Percentiles rank a stretch among this genome's conserved stretches.
Conservation (phyloP, 257 asterid species). For the Solanum etuberosum region DNA sequence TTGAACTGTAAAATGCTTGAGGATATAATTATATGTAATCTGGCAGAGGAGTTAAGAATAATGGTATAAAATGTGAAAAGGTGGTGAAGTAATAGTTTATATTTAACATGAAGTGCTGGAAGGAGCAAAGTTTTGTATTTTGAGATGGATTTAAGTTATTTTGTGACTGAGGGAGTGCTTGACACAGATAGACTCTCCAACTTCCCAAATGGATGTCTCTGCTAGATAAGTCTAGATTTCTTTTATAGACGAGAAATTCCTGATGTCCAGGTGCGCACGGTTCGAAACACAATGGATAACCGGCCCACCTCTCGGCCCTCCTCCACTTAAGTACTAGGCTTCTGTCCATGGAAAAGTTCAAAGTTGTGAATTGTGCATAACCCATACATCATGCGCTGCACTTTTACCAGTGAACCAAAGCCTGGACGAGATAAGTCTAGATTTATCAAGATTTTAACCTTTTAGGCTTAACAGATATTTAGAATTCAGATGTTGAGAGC, state of each 20-base stretch:
- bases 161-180: not conserved
- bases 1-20: not conserved
- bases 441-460: not conserved
- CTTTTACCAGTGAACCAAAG: not conserved
- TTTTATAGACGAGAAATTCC: not conserved
- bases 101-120: not conserved
- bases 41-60: not conserved
- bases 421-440: not conserved
- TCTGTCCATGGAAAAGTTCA: not conserved
- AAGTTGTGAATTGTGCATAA: not conserved
- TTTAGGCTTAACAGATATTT: not conserved
- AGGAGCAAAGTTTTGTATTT: not conserved
- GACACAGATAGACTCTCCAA: not conserved
- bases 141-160: not conserved
- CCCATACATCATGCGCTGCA: not conserved
- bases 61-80: not conserved
- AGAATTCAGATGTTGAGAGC: not conserved
- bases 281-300: not conserved
- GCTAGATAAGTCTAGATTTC: not conserved
- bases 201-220: not conserved
- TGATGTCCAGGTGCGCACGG: not conserved
- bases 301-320: not conserved
- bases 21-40: not conserved
- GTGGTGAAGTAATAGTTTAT: not conserved
- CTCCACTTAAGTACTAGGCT: not conserved